These are phyloP conservation scores for Talaromyces pinophilus DNA, from an alignment of 2,329 filamentous ascomycete genomes.

Conservation along the genomic window DNA sequence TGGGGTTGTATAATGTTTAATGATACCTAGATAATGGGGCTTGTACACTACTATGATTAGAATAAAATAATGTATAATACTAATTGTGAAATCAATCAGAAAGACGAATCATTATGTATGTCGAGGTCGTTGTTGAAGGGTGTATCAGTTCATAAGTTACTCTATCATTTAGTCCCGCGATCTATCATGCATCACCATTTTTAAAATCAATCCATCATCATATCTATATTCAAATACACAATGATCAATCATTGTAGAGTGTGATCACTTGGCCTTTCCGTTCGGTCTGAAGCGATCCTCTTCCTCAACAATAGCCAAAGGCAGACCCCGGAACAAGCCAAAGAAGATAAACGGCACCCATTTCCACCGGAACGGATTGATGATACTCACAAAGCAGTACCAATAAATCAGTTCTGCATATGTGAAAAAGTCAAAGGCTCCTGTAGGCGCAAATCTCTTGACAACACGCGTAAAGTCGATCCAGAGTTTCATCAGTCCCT, in stretches of 20 bases:
- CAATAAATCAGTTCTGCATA: constrained; percentile 83
- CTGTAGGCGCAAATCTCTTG: constrained; percentile 69
- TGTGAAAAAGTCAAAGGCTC: constrained; percentile 86
- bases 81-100: background rate
- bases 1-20: background rate
- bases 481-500: constrained; percentile 79
- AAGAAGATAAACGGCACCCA: constrained; percentile 83
- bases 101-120: background rate
- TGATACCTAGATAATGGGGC: background rate
- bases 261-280: constrained; percentile 17
- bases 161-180: background rate
- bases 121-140: background rate
- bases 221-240: background rate
- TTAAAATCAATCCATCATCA: background rate
- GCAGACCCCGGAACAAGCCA: constrained; percentile 68
- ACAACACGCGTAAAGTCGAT: constrained; percentile 78
- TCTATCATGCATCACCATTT: background rate
- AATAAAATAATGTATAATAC: background rate
- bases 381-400: constrained; percentile 74
- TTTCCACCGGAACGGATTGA: constrained; percentile 90
- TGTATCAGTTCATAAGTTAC: background rate
- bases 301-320: constrained; percentile 64
- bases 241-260: background rate
- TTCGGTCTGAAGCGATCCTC: constrained; percentile 60
- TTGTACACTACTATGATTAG: background rate